Conservation (phyloP, 306 rosid species). For the Trifolium fragiferum region DNA sequence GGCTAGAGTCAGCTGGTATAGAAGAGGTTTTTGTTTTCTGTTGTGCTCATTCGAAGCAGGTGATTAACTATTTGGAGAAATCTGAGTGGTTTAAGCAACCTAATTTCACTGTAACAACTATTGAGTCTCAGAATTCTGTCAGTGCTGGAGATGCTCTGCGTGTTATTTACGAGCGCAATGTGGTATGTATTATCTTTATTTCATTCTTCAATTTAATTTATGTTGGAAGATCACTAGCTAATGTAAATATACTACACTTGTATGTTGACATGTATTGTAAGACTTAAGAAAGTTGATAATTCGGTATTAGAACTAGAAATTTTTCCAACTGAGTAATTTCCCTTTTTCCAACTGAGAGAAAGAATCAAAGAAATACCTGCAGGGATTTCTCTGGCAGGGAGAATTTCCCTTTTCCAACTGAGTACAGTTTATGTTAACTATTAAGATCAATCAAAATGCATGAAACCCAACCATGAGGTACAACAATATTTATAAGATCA, state of each 20-base stretch:
- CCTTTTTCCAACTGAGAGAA: no score
- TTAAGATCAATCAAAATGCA: background rate
- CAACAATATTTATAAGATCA: background rate
- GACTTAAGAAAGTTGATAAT: background rate
- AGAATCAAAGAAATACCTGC: background rate
- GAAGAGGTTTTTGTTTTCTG: constrained; percentile 97
- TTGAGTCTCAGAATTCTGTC: constrained; percentile 86
- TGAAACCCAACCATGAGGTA: background rate
- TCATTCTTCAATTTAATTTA: constrained; percentile 1
- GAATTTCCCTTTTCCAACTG: background rate
- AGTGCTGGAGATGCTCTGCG: constrained; percentile 97
- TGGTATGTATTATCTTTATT: constrained; percentile 58
- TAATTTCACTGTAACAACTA: constrained; percentile 66
- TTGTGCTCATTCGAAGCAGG: constrained; percentile 92
- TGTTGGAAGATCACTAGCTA: background rate
- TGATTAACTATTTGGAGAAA: constrained; percentile 74
- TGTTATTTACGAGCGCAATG: constrained; percentile 87
- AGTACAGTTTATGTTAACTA: background rate
- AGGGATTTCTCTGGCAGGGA: background rate
- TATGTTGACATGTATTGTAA: background rate
- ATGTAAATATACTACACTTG: background rate
- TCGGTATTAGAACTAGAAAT: no score
- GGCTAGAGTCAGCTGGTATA: constrained; percentile 98
- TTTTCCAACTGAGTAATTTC: no score
- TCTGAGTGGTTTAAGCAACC: constrained; percentile 87